phyloP scores from a whole-genome alignment of 2,329 filamentous ascomycete species.

The Didymella glomerata region DNA sequence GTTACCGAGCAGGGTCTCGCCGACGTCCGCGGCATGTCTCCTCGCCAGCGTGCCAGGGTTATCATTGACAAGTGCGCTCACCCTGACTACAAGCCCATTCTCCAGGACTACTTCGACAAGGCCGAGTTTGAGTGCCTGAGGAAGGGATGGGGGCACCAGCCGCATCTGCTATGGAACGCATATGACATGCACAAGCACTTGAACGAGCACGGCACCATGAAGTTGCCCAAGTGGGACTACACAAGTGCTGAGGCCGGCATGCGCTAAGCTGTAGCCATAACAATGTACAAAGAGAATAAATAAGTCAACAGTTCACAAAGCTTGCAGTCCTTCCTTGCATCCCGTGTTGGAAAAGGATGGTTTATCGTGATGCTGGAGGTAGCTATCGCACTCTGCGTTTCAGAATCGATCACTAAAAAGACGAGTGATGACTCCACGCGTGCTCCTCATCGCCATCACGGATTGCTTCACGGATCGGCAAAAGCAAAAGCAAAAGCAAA shows the following conservation, averaged over 20 bases:
- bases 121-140: constrained; percentile 85
- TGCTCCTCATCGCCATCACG: background rate
- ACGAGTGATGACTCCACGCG: background rate
- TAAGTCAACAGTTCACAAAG: background rate
- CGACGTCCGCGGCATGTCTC: constrained; percentile 82
- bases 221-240: constrained; percentile 72
- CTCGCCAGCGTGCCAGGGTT: constrained; percentile 79
- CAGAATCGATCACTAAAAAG: background rate
- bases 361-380: background rate
- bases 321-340: background rate
- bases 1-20: constrained; percentile 82
- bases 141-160: constrained; percentile 91
- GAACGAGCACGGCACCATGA: constrained; percentile 86
- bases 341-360: too few species aligned
- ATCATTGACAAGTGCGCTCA: constrained; percentile 90
- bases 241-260: constrained; percentile 19
- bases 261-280: constrained; percentile 3
- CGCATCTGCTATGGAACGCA: constrained; percentile 82
- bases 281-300: background rate
- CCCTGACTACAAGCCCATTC: constrained; percentile 82
- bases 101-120: constrained; percentile 82
- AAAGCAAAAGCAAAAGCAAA: background rate
- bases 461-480: background rate
- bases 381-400: background rate
- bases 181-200: constrained; percentile 92